Conservation (phyloP, 495 filamentous ascomycete species). For the Penicillium goetzii region DNA sequence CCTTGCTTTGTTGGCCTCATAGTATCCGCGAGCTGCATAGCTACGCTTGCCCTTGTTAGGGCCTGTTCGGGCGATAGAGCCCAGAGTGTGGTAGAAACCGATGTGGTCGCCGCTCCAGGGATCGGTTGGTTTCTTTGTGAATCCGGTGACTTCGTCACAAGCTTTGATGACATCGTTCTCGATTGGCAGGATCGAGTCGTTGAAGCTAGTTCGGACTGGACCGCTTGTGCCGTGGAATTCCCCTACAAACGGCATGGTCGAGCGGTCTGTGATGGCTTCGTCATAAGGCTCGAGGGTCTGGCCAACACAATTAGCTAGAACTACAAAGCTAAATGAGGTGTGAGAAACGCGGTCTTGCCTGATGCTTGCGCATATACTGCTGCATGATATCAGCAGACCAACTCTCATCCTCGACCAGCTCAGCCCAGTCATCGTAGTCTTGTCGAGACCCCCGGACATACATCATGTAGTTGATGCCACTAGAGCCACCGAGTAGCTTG, state of each 20-base stretch:
- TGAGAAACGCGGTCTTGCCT: constrained; percentile 8
- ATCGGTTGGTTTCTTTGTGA: constrained; percentile 28
- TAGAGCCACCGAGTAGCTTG: constrained; percentile 61
- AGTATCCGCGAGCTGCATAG: constrained; percentile 49
- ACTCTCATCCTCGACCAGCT: constrained; percentile 35
- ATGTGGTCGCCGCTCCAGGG: constrained; percentile 43
- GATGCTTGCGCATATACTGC: constrained; percentile 34
- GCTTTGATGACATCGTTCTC: constrained; percentile 35
- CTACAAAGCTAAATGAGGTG: constrained; percentile 29
- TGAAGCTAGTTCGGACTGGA: constrained; percentile 38
- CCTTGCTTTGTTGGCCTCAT: constrained; percentile 22
- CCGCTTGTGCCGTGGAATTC: constrained; percentile 36
- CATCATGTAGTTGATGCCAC: constrained; percentile 54
- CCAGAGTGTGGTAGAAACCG: constrained; percentile 39
- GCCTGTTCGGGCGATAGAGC: constrained; percentile 43
- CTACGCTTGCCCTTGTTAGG: constrained; percentile 52
- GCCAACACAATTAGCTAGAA: neutral
- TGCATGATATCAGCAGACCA: constrained; percentile 47
- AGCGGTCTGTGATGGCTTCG: constrained; percentile 18
- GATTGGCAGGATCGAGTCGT: constrained; percentile 29
- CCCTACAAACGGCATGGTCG: constrained; percentile 24
- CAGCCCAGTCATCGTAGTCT: constrained; percentile 56
- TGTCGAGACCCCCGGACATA: constrained; percentile 37
- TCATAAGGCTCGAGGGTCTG: constrained; percentile 27
- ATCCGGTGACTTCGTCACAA: constrained; percentile 22